These are phyloP conservation scores for Penicillium sp. DNA, from an alignment of 2,329 filamentous ascomycete genomes.

Conservation along the genomic window DNA sequence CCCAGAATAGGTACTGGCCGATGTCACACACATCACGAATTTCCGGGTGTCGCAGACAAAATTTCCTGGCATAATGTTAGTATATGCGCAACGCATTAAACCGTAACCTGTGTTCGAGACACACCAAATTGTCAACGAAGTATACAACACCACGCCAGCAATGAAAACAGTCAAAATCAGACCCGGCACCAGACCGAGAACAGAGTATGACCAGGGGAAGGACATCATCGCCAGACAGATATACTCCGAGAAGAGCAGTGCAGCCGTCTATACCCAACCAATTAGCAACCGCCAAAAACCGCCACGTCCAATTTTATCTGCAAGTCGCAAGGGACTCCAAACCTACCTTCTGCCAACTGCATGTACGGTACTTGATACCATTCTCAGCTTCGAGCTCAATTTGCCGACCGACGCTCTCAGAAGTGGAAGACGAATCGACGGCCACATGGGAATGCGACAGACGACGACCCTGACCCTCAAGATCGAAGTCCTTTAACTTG, in stretches of 20 bases:
- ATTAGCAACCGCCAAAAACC: background rate
- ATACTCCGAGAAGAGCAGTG: constrained; percentile 89
- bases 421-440: constrained; percentile 38
- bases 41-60: constrained; percentile 86
- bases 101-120: constrained; percentile 15
- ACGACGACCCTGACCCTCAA: constrained; percentile 28
- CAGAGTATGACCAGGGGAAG: constrained; percentile 88
- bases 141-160: constrained; percentile 78
- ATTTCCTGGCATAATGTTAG: constrained; percentile 61
- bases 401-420: constrained; percentile 61
- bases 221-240: constrained; percentile 94
- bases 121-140: constrained; percentile 66
- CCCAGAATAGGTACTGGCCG: constrained; percentile 92
- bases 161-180: constrained; percentile 79
- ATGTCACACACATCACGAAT: constrained; percentile 92
- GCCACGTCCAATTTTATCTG: background rate
- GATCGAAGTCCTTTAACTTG: constrained; percentile 31
- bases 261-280: constrained; percentile 64
- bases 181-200: constrained; percentile 82
- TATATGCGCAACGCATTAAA: background rate
- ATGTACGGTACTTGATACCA: constrained; percentile 87
- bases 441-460: constrained; percentile 19
- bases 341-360: constrained; percentile 82
- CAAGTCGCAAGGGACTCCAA: background rate
- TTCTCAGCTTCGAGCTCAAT: constrained; percentile 73